Base-by-base conservation (phyloP, 2,329 filamentous ascomycete species). In the Cercospora sp. region DNA sequence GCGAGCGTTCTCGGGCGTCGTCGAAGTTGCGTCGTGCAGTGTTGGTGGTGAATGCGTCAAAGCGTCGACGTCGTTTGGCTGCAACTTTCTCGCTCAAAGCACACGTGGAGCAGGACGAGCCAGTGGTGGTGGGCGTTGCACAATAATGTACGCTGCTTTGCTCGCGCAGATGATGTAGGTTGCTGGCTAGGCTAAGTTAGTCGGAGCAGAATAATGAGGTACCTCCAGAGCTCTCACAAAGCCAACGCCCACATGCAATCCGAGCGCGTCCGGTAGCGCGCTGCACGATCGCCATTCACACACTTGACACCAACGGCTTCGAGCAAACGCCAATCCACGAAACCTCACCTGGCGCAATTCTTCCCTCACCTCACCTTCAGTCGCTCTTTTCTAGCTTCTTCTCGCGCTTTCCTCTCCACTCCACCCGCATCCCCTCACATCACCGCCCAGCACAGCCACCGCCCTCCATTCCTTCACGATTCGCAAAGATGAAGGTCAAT, bases 401-500 rank as follows among this genome's bases (percentile, higher is more conserved):
- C 45, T 24, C 45, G 45, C 21, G 45, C 45, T 24, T 51, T 51
- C 45, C 21, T 24, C 45, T 24, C 10, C 45, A n/a, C 45, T 24
- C 18, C 45, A 24, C 45, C 13, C 45, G 45, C 18, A 51, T 2
- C 21, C 45, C 18, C 45, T 51, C 45, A 24, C 45, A 51, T 51
- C 37, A 43, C 37, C 37, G 37, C 37, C 45, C 18, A 21, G 18
- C 45, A 21, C 45, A 18, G 45, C 45, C 45, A 13, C 45, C 53
- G 30, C 53, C 53, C 16, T n/a, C 28, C 55, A 32, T 12, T 51
- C 10, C 12, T 6, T 30, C 30, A 13, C 53, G 53, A 58, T 30
- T 60, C 62, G 66, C 49, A 58, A 79, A 63, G 63, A 99, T 99
- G 95, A 98, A 97, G 82, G 93, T 98, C 83, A 95, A 89, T 59